A percentile compares a stretch with the other conserved stretches of the same genome.
Evolutionary conservation across 805 yeast species (phyloP).

Genomic region (Metschnikowia vanudenii): DNA sequence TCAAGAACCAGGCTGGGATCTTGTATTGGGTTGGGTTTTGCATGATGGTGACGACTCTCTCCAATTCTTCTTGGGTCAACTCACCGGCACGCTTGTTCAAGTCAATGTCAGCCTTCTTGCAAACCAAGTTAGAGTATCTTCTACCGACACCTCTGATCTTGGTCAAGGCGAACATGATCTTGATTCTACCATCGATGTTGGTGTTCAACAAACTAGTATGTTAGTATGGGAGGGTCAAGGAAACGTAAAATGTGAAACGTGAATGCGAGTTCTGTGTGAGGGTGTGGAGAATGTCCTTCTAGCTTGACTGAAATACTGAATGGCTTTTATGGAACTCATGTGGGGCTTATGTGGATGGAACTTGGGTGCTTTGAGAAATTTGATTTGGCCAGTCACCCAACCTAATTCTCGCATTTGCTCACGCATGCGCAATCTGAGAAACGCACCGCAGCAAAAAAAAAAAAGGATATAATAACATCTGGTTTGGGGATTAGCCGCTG

Average conservation of each 20-base stretch:
- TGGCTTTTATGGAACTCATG: too few species aligned
- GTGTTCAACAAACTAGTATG: constrained; percentile 91
- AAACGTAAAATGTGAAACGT: not conserved
- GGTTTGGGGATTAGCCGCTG: not conserved
- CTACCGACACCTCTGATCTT: constrained; percentile 99
- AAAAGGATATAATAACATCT: too few species aligned
- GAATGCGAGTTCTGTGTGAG: not conserved
- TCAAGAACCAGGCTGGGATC: constrained; percentile 99
- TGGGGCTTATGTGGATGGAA: too few species aligned
- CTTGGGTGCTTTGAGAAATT: too few species aligned
- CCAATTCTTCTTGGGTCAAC: constrained; percentile 99
- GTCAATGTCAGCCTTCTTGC: constrained; percentile 99
- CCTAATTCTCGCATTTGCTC: too few species aligned
- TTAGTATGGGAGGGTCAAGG: constrained; percentile 17
- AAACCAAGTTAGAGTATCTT: constrained; percentile 99
- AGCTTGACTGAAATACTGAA: too few species aligned
- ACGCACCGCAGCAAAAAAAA: too few species aligned
- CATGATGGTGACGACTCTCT: constrained; percentile 99
- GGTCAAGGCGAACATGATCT: constrained; percentile 99
- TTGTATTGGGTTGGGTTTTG: constrained; percentile 99
- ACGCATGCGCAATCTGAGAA: too few species aligned
- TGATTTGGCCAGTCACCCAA: too few species aligned
- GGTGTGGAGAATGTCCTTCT: too few species aligned
- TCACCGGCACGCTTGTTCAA: constrained; percentile 99
- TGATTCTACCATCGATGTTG: constrained; percentile 99